These are phyloP conservation scores for Fusarium nygamai DNA, from an alignment of 2,329 filamentous ascomycete species.

Conservation along the genomic window DNA sequence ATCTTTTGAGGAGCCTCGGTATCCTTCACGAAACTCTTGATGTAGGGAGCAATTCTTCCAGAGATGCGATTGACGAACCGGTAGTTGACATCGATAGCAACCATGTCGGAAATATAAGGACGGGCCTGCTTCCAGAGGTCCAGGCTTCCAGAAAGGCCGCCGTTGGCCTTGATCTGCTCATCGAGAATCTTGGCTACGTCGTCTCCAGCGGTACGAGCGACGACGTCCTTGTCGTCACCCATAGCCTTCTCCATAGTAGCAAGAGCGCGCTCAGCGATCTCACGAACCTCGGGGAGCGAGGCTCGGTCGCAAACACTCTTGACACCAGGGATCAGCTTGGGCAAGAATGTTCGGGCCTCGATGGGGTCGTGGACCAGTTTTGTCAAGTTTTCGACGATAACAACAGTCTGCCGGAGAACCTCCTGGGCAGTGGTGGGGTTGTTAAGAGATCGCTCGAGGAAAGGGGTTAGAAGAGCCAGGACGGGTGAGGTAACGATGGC, in stretches of 20 bases:
- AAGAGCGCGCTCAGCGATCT: slow-evolving; percentile 84
- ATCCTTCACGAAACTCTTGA: slow-evolving; percentile 74
- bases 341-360: slow-evolving; percentile 93
- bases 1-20: slow-evolving; percentile 69
- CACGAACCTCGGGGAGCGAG: slow-evolving; percentile 92
- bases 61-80: slow-evolving; percentile 80
- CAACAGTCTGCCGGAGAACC: slow-evolving; percentile 92
- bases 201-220: slow-evolving; percentile 74
- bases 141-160: slow-evolving; percentile 66
- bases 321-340: slow-evolving; percentile 93
- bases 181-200: slow-evolving; percentile 82
- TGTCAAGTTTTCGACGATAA: slow-evolving; percentile 97
- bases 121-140: slow-evolving; percentile 75
- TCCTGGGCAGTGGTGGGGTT: slow-evolving; percentile 91
- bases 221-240: slow-evolving; percentile 72
- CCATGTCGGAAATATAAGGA: slow-evolving; percentile 82
- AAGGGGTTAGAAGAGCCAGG: slow-evolving; percentile 90
- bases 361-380: slow-evolving; percentile 96
- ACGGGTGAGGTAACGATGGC: slow-evolving; percentile 96
- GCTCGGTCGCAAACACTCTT: slow-evolving; percentile 88
- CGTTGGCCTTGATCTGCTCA: slow-evolving; percentile 76
- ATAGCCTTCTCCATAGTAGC: slow-evolving; percentile 94
- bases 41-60: slow-evolving; percentile 76
- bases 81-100: slow-evolving; percentile 87
- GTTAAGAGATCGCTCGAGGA: slow-evolving; percentile 93